Base-by-base conservation (phyloP, 495 filamentous ascomycete species). In the Annulohypoxylon bovei region DNA sequence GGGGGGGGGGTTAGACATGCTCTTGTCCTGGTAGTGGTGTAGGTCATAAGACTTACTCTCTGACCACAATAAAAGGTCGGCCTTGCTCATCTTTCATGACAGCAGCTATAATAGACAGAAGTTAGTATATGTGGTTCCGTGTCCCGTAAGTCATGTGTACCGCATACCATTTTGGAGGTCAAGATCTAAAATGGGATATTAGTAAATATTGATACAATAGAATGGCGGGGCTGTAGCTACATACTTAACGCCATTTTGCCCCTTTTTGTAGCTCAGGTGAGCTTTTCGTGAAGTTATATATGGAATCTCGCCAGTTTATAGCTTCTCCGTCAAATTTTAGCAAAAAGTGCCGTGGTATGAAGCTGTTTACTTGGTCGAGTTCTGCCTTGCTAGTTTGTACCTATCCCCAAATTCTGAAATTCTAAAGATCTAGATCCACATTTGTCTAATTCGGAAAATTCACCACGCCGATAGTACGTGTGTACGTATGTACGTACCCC, bases 31-130 rank as follows among this genome's bases (percentile, higher is more conserved):
- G n/a, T 47, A 18, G 33, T 35, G 6, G 42, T 28, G 50, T n/a
- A 40, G 20, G 23, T 9, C 7, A 47, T 16, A 67, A 52, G 70
- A 89, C 93, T 81, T 87, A 97, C 94, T 99, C 95, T 90, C 95
- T 89, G 68, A 99, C 95, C 65, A 99, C 90, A 76, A 99, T 98
- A 79, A 99, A 98, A 44, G 96, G 95, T 75, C 95, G 89, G 65
- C 95, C 95, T 78, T 94, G 90, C 82, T 99, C 95, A 88, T 99
- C 95, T 84, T 87, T 87, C 76, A 87, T 80, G 72, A 88, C 83
- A 71, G 81, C 65, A 67, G 86, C 86, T 88, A 55, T 53, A 71
- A 9, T 9, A 35, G 65, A 70, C 54, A 74, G 67, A 40, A 16
- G 54, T 75, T 54, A 75, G 72, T 58, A 63, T 22, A 8, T 27